A percentile compares a stretch with the other conserved stretches of the same genome.
These are phyloP conservation scores for Fusarium nodosum DNA, from an alignment of 2,329 filamentous ascomycete species.

Conservation along the genomic window DNA sequence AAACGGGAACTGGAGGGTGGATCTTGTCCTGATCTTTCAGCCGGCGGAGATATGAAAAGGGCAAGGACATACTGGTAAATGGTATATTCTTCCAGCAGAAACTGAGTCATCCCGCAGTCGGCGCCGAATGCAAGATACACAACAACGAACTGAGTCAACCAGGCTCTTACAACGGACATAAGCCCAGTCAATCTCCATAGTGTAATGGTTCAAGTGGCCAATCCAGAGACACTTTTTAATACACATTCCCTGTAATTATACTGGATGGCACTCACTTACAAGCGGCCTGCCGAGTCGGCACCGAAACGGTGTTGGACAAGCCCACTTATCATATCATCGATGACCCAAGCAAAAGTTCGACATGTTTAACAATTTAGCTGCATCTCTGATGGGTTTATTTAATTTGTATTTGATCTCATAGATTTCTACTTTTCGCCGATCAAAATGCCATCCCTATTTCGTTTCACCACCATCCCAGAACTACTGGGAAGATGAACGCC, in stretches of 20 bases:
- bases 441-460: background rate
- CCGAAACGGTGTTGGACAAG: slow-evolving; percentile 28
- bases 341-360: slow-evolving; percentile 11
- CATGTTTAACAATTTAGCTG: slow-evolving; percentile 13
- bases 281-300: slow-evolving; percentile 34
- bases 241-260: background rate
- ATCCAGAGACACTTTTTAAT: background rate
- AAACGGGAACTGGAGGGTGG: background rate
- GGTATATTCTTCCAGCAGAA: background rate
- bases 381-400: slow-evolving; percentile 21
- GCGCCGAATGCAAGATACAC: slow-evolving; percentile 3
- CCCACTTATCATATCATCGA: slow-evolving; percentile 15
- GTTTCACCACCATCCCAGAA: background rate
- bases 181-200: slow-evolving; percentile 1
- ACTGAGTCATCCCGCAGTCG: slow-evolving; percentile 12
- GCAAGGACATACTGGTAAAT: background rate
- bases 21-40: background rate
- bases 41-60: background rate
- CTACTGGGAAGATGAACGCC: slow-evolving; percentile 20
- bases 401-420: slow-evolving; percentile 14
- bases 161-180: slow-evolving; percentile 13
- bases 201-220: background rate
- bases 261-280: background rate
- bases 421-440: background rate
- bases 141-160: background rate